Conservation (phyloP, 176 grass and related monocot genomes). For the Dactylis glomerata region DNA sequence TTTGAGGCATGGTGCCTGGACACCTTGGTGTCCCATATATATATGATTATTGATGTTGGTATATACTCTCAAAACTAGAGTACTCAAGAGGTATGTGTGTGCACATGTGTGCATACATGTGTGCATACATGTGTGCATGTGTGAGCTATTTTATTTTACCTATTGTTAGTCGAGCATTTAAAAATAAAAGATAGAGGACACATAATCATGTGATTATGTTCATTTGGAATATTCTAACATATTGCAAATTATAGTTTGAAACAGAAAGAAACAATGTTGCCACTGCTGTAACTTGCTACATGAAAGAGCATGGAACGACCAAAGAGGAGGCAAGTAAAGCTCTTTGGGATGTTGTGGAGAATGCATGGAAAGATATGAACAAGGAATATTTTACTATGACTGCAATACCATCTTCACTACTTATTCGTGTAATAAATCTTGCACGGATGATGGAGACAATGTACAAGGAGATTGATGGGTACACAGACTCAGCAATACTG, state of each 20-base stretch:
- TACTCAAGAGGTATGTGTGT: too few species aligned
- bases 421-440: slow-evolving; percentile 10
- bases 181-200: too few species aligned
- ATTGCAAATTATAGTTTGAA: not conserved
- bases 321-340: slow-evolving; percentile 20
- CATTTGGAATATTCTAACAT: too few species aligned
- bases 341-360: not conserved
- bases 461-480: slow-evolving; percentile 6
- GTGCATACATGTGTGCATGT: too few species aligned
- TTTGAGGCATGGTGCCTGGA: too few species aligned
- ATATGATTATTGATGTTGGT: too few species aligned
- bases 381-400: not conserved
- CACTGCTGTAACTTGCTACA: slow-evolving; percentile 31
- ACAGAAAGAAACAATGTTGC: slow-evolving; percentile 27
- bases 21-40: too few species aligned
- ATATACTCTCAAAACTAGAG: too few species aligned
- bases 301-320: slow-evolving; percentile 20
- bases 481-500: not conserved
- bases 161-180: too few species aligned
- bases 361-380: not conserved
- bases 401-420: not conserved
- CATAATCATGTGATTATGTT: too few species aligned
- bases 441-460: slow-evolving; percentile 35
- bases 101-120: too few species aligned
- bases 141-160: too few species aligned